phyloP scores from a whole-genome alignment of 805 yeast species.

The Geotrichum ghanense region DNA sequence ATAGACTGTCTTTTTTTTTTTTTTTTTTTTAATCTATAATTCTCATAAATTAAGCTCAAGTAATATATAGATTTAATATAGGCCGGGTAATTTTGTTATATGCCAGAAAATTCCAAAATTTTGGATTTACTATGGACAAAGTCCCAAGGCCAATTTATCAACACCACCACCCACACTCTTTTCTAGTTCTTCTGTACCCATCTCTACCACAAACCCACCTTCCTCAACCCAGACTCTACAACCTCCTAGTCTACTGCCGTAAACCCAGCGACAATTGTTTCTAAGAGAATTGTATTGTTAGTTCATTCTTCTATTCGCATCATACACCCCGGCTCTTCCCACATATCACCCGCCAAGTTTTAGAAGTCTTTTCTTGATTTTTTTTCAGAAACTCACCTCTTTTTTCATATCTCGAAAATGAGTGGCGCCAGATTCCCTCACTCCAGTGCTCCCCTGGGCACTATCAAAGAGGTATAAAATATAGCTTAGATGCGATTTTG shows the following conservation, averaged over 20 bases:
- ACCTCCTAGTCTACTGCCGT: background rate
- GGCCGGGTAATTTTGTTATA: too few relatives aligned
- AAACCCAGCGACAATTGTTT: background rate
- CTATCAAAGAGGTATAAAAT: conserved; percentile 78
- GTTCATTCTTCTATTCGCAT: background rate
- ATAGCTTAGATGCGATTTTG: background rate
- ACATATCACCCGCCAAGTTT: background rate
- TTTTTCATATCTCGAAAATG: conserved; percentile 16
- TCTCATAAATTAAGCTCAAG: too few relatives aligned
- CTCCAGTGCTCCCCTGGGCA: conserved; percentile 96
- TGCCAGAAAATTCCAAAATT: too few relatives aligned
- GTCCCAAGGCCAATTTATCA: background rate
- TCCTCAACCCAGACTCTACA: background rate
- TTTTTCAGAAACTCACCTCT: too few relatives aligned
- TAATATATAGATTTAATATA: too few relatives aligned
- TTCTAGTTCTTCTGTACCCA: background rate
- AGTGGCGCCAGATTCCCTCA: conserved; percentile 57
- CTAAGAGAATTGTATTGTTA: background rate
- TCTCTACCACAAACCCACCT: background rate
- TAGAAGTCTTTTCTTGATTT: background rate
- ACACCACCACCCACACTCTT: background rate
- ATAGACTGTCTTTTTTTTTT: too few relatives aligned
- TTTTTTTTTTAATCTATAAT: too few relatives aligned
- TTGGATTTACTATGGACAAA: background rate
- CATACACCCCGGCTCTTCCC: background rate